Conservation (phyloP, 2,329 filamentous ascomycete species). For the Colletotrichum sp. region DNA sequence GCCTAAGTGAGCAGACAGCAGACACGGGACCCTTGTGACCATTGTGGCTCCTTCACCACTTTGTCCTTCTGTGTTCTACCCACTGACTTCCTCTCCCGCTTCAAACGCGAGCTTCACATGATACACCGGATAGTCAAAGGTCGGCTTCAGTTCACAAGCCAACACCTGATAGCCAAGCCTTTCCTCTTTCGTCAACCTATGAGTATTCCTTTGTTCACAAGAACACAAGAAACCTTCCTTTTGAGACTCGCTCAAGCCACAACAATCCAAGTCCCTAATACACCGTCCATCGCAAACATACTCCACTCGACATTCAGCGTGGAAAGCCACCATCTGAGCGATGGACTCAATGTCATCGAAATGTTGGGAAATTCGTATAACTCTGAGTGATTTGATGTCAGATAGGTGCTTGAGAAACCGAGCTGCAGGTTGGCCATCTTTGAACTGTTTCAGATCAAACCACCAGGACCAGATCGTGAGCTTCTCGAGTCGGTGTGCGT, state of each 20-base stretch:
- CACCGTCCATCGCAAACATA: neutral
- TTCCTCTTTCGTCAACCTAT: neutral
- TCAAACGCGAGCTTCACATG: neutral
- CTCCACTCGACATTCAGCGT: neutral
- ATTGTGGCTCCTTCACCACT: no score
- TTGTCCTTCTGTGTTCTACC: neutral
- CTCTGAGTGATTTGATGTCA: neutral
- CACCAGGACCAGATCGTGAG: no score
- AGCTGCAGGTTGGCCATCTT: accelerated
- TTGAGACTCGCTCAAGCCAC: accelerated
- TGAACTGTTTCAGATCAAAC: no score
- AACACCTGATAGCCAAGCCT: neutral
- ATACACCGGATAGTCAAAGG: neutral
- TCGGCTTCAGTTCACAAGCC: neutral
- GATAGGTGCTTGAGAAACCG: neutral
- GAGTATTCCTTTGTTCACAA: no score
- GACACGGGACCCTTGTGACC: no score
- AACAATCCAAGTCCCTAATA: neutral
- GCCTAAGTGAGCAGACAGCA: no score
- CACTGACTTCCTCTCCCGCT: neutral
- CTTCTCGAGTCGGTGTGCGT: no score
- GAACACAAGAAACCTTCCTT: neutral
- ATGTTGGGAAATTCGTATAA: neutral
- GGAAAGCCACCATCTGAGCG: neutral
- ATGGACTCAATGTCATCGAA: neutral